Conservation (phyloP, 768 basidiomycete species). For the Termitomyces sp. region DNA sequence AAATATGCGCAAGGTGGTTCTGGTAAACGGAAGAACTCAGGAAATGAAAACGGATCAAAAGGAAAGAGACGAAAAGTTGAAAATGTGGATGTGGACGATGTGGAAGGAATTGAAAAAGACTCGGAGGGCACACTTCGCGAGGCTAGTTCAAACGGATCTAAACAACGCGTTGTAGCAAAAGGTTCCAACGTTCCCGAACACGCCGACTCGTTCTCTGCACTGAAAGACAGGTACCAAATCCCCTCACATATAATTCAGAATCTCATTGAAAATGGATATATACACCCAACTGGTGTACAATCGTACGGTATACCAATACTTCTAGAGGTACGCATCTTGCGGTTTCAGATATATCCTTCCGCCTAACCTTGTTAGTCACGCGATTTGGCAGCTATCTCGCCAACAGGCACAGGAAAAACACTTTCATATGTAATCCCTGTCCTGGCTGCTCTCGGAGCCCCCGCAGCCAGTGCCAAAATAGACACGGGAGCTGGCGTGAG, state of each 20-base stretch:
- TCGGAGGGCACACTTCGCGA: slow-evolving; percentile 11
- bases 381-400: slow-evolving; percentile 91
- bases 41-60: slow-evolving; percentile 14
- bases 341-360: neutral
- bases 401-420: slow-evolving; percentile 97
- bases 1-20: slow-evolving; percentile 64
- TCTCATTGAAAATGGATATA: slow-evolving; percentile 53
- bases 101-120: slow-evolving; percentile 17
- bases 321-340: slow-evolving; percentile 49
- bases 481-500: slow-evolving; percentile 56
- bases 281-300: slow-evolving; percentile 76
- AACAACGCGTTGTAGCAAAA: slow-evolving; percentile 70
- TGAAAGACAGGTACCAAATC: slow-evolving; percentile 53
- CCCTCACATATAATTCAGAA: slow-evolving; percentile 60
- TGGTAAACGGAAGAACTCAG: slow-evolving; percentile 44
- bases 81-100: slow-evolving; percentile 21
- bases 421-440: slow-evolving; percentile 86
- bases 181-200: slow-evolving; percentile 63
- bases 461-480: slow-evolving; percentile 40
- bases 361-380: slow-evolving; percentile 42
- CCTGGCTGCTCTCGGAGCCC: slow-evolving; percentile 52
- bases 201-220: slow-evolving; percentile 50
- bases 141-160: slow-evolving; percentile 21
- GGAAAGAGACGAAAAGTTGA: slow-evolving; percentile 31
- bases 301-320: slow-evolving; percentile 75